phyloP scores from a whole-genome alignment of 371 early-diverging fungal genomes.

The Paraphysoderma sedebokerense region DNA sequence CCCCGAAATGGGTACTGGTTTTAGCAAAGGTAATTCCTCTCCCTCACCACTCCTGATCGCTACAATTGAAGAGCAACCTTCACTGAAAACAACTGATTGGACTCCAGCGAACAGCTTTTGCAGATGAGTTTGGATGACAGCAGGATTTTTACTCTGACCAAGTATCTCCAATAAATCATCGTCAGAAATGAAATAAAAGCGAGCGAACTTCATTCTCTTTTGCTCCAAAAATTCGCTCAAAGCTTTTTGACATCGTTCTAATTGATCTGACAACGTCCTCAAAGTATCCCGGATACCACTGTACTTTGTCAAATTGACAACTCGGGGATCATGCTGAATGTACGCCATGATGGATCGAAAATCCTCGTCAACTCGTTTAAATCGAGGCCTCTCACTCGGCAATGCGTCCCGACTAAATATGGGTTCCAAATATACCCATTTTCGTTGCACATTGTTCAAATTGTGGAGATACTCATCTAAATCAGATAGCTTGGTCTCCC shows the following conservation, averaged over 20 bases:
- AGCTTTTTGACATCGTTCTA: slow-evolving; percentile 32
- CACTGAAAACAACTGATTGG: slow-evolving; percentile 19
- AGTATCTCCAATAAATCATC: slow-evolving; percentile 34
- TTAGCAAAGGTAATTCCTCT: slow-evolving; percentile 17
- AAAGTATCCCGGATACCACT: slow-evolving; percentile 12
- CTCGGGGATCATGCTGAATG: slow-evolving; percentile 14
- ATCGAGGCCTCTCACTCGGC: slow-evolving; percentile 21
- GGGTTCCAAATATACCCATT: slow-evolving; percentile 27
- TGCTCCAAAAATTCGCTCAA: slow-evolving; percentile 30
- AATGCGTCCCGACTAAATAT: slow-evolving; percentile 25
- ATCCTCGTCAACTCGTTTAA: slow-evolving; percentile 19
- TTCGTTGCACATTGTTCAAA: slow-evolving; percentile 9
- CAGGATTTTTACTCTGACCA: slow-evolving; percentile 23
- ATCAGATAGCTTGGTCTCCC: slow-evolving; percentile 23
- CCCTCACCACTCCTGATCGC: slow-evolving; percentile 27
- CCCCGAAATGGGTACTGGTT: slow-evolving; percentile 19
- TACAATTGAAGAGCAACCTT: slow-evolving; percentile 9
- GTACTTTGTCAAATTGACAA: slow-evolving; percentile 14
- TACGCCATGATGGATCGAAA: slow-evolving; percentile 18
- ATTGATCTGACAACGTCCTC: slow-evolving; percentile 18
- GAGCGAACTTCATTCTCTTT: slow-evolving; percentile 24
- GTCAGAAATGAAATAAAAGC: slow-evolving; percentile 37
- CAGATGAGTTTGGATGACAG: slow-evolving; percentile 26
- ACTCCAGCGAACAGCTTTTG: slow-evolving; percentile 35
- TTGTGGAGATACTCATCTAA: slow-evolving; percentile 21